phyloP scores from a whole-genome alignment of 2,329 filamentous ascomycete genomes.

The Chrysoporthe cubensis region DNA sequence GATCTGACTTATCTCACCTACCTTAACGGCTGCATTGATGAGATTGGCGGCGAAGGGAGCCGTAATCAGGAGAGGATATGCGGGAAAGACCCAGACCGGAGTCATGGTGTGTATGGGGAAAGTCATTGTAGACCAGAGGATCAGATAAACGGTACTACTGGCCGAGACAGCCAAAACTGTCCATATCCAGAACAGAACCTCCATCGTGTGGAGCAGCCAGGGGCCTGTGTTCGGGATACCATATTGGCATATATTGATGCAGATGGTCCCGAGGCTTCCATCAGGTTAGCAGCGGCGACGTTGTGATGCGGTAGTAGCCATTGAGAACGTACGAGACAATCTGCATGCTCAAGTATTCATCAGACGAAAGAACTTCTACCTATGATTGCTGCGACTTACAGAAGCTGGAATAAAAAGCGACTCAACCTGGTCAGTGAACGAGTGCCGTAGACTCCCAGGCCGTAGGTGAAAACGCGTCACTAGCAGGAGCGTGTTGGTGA shows the following conservation, averaged over 20 bases:
- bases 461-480: constrained; percentile 70
- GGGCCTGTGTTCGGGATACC: constrained; percentile 63
- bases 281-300: constrained; percentile 44
- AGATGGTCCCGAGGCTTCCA: constrained; percentile 69
- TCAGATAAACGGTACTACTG: constrained; percentile 73
- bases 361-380: not conserved
- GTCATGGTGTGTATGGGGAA: constrained; percentile 81
- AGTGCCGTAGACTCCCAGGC: constrained; percentile 71
- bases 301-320: not conserved
- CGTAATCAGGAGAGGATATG: constrained; percentile 78
- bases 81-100: constrained; percentile 85
- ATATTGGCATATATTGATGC: constrained; percentile 80
- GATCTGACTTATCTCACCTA: constrained; percentile 36
- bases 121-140: constrained; percentile 63
- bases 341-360: constrained; percentile 34
- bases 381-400: constrained; percentile 45
- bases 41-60: constrained; percentile 71
- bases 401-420: constrained; percentile 76
- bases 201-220: constrained; percentile 66
- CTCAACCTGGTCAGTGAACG: constrained; percentile 77
- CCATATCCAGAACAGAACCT: constrained; percentile 76
- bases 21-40: constrained; percentile 45
- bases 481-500: constrained; percentile 67
- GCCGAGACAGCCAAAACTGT: constrained; percentile 67
- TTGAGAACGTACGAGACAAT: constrained; percentile 47